phyloP scores from a whole-genome alignment of 1,284 basidiomycete species.

The Ceratobasidium sp. region DNA sequence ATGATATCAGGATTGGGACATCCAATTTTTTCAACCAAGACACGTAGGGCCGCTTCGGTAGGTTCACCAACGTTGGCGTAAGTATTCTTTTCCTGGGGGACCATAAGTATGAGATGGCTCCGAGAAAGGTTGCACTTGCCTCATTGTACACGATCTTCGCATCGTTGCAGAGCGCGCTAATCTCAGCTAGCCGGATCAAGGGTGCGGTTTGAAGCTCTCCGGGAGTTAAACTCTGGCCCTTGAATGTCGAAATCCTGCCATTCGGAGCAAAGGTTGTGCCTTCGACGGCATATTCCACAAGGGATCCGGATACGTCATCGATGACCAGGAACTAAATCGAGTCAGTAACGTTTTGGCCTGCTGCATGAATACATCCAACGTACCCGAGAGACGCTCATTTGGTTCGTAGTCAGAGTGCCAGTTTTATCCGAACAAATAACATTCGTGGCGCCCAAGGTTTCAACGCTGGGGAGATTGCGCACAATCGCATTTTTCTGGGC shows the following conservation, averaged over 20 bases:
- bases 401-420: slow-evolving; percentile 93
- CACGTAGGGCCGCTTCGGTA: slow-evolving; percentile 93
- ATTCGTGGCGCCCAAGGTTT: slow-evolving; percentile 94
- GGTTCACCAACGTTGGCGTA: slow-evolving; percentile 94
- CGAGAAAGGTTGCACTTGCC: slow-evolving; percentile 54
- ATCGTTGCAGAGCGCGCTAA: slow-evolving; percentile 91
- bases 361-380: too few species aligned
- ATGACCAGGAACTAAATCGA: slow-evolving; percentile 72
- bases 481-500: slow-evolving; percentile 97
- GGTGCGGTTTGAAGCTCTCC: slow-evolving; percentile 71
- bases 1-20: slow-evolving; percentile 53
- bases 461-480: slow-evolving; percentile 92
- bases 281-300: slow-evolving; percentile 79
- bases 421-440: slow-evolving; percentile 99
- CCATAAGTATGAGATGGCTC: slow-evolving; percentile 25
- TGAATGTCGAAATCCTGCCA: slow-evolving; percentile 74
- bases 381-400: slow-evolving; percentile 91
- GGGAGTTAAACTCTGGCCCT: slow-evolving; percentile 49
- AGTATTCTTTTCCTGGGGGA: slow-evolving; percentile 70
- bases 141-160: slow-evolving; percentile 85
- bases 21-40: slow-evolving; percentile 86
- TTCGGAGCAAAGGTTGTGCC: slow-evolving; percentile 89
- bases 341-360: neutral
- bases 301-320: slow-evolving; percentile 58
- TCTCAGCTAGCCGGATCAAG: slow-evolving; percentile 84